phyloP scores from a whole-genome alignment of 2,329 filamentous ascomycete species.

The Aspergillus ochraceus region DNA sequence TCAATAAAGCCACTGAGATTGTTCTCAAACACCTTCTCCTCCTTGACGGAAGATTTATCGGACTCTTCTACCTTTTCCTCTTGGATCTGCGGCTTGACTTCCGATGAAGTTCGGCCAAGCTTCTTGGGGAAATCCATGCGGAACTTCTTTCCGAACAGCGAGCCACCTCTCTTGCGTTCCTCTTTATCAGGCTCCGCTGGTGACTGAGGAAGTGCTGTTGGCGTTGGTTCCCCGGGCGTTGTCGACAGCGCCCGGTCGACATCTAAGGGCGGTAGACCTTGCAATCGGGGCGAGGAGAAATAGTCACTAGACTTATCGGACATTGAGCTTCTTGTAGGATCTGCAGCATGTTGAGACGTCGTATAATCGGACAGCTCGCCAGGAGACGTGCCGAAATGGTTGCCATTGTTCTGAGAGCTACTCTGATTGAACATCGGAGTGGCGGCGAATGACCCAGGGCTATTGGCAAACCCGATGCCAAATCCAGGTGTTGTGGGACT shows the following conservation, averaged over 20 bases:
- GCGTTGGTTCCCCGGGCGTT: slow-evolving; percentile 44
- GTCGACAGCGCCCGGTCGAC: slow-evolving; percentile 50
- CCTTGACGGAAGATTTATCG: slow-evolving; percentile 53
- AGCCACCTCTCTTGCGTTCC: slow-evolving; percentile 58
- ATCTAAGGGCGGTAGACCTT: slow-evolving; percentile 51
- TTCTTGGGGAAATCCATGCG: slow-evolving; percentile 79
- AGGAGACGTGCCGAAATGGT: slow-evolving; percentile 34
- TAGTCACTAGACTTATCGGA: slow-evolving; percentile 69
- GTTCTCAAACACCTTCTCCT: slow-evolving; percentile 47
- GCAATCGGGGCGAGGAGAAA: slow-evolving; percentile 61
- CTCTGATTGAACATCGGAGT: slow-evolving; percentile 25
- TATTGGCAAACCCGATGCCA: slow-evolving; percentile 70
- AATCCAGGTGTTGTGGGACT: slow-evolving; percentile 72
- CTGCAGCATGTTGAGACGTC: slow-evolving; percentile 54
- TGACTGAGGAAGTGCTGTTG: slow-evolving; percentile 50
- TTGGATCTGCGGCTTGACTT: slow-evolving; percentile 69
- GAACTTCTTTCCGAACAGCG: slow-evolving; percentile 80
- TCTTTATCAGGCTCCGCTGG: slow-evolving; percentile 60
- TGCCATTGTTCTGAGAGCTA: slow-evolving; percentile 25
- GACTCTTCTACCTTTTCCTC: slow-evolving; percentile 70
- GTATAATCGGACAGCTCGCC: slow-evolving; percentile 35
- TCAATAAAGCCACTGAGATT: slow-evolving; percentile 49
- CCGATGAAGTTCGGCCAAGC: slow-evolving; percentile 65
- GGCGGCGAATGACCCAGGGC: slow-evolving; percentile 53
- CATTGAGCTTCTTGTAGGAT: slow-evolving; percentile 51